Evolutionary conservation across 1,139 yeast genomes (phyloP), one percentile per base, ranked within the genome.

Genomic region (Magnusiomyces ingens): DNA sequence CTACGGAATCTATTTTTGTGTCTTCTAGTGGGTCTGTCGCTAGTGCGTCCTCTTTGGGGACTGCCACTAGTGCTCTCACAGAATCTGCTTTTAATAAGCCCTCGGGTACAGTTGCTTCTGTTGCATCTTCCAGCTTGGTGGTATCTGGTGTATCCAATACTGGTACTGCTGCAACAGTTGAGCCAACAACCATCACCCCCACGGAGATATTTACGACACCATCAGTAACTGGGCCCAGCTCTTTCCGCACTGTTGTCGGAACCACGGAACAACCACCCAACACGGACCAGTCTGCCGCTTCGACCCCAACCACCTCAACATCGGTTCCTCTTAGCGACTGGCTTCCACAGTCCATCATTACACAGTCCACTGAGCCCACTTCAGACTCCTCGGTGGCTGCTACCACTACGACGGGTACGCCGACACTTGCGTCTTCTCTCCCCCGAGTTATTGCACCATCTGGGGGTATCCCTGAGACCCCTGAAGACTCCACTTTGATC

Each of bases 401-500:
- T 17, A 50, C 61, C 32, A 38, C 59, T 2, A 52, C 60, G 13
- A 48, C 60, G 5, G 44, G 61, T 3, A 17, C 66, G 1, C 57
- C 64, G 8, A 58, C 65, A 17, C 54, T 65, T 36, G 65, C 69
- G 19, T 57, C 67, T 12, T 57, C 64, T 2, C 62, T 72, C 49
- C 76, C 76, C 19, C 64, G 67, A 57, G 65, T 66, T 35, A 72
- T 72, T 57, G 70, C 71, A 2, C 76, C 76, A 3, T 63, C 70
- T 21, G 70, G 64, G 2, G 64, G 62, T 8, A 56, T 62, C 15
- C 63, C 69, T 32, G 56, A 59, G 21, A 57, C 62, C 13, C 68
- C 71, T 26, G 58, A 60, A 35, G 67, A 64, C 50, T 62, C 69
- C 10, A 59, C 63, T 48, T 60, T 69, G 22, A 60, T 72, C 26